Evolutionary conservation across 768 basidiomycete genomes (phyloP), one percentile per base, ranked within the genome.

Genomic region (Lactarius vividus): DNA sequence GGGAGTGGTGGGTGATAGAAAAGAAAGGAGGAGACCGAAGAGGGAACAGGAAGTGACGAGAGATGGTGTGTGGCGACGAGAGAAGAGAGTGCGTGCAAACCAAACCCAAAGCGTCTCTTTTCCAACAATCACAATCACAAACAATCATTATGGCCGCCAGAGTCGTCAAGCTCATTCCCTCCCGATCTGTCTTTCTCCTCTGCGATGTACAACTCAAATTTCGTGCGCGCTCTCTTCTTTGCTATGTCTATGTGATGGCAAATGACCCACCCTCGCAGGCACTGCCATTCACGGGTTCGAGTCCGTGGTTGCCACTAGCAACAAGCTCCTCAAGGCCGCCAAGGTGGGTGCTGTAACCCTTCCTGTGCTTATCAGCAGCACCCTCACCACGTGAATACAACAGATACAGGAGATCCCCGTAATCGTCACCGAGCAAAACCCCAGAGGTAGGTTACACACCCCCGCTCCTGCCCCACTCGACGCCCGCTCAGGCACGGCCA

Each of bases 191-290:
- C 57, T 85, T 96, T 79, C 83, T 96, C 64, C 78, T 93, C 31
- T 97, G 94, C 74, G 95, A 96, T 75, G 76, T 96, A 2, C 94
- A 96, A 77, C 79, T 83, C 9, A 83, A 84, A 68, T 89, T 94
- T 77, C 78, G 92, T 92, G 70, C 68, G 85, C 65, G 11, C 35
- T 37, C 20, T 10, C 9, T 1, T 28, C 16, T 37, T n/a, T n/a
- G 11, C 15, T n/a, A n/a, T n/a, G n/a, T n/a, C n/a, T n/a, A n/a
- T n/a, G 26, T 52, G 29, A 37, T n/a, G 18, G 18, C 35, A 1
- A 20, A 31, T 28, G 20, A 18, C 26, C 28, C 11, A 37, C 15
- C 8, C 23, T 52, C 23, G 49, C 4, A 84, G 83, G 71, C 15
- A 64, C 80, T 23, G 82, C 83, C 26, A 88, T 95, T 68, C 78